These are phyloP conservation scores for Ceratobasidium sp. DNA, from an alignment of 1,284 basidiomycete species.

Conservation along the genomic window DNA sequence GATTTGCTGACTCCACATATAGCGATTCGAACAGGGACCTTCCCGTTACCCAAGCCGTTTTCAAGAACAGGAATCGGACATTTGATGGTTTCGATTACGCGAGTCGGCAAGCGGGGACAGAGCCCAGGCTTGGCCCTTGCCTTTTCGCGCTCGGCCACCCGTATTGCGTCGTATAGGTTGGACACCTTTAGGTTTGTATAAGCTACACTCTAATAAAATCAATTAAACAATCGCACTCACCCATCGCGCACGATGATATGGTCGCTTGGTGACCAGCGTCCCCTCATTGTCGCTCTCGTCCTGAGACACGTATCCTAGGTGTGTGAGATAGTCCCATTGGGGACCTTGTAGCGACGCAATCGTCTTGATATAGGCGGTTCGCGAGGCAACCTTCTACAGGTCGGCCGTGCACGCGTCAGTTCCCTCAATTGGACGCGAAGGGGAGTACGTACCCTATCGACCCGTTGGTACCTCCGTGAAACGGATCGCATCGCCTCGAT, in stretches of 20 bases:
- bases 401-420: not conserved
- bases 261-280: not conserved
- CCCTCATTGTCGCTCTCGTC: slow-evolving; percentile 18
- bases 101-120: not conserved
- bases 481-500: not conserved
- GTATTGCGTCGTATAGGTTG: not conserved
- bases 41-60: not conserved
- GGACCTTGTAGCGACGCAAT: slow-evolving; percentile 7
- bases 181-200: too few relatives aligned
- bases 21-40: not conserved
- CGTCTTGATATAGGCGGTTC: not conserved
- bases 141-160: not conserved
- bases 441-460: not conserved
- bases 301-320: slow-evolving; percentile 8
- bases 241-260: slow-evolving; percentile 9
- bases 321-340: not conserved
- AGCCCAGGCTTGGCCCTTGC: not conserved
- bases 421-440: too few relatives aligned
- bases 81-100: not conserved
- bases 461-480: not conserved
- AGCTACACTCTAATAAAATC: not conserved
- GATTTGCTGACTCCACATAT: not conserved
- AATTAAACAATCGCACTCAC: slow-evolving; percentile 6
- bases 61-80: not conserved
- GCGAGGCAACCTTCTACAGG: slow-evolving; percentile 3